A percentile compares a stretch with the other conserved stretches of the same genome.
phyloP scores from a whole-genome alignment of 805 yeast genomes.

The Grigorovia transvaalensis region DNA sequence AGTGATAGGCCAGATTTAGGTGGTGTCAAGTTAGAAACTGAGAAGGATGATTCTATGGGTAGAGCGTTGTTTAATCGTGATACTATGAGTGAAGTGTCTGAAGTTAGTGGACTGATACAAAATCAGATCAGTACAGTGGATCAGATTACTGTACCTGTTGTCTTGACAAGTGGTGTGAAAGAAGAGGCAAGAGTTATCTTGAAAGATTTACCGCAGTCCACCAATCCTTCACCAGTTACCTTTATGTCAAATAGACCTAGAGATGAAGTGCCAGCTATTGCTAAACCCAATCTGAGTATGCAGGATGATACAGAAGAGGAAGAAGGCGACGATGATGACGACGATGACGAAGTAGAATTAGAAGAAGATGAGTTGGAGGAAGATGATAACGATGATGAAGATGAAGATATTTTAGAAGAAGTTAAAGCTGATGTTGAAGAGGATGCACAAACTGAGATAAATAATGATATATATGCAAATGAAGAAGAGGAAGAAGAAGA shows the following conservation, averaged over 20 bases:
- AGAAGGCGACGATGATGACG: constrained; percentile 9
- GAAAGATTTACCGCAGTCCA: too few species aligned
- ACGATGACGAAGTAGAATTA: background rate
- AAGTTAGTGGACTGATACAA: too few species aligned
- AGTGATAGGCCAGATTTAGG: constrained; percentile 2
- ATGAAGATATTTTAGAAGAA: constrained; percentile 7
- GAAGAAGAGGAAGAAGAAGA: constrained; percentile 2
- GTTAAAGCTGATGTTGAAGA: constrained; percentile 8
- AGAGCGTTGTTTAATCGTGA: too few species aligned
- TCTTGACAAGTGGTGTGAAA: background rate
- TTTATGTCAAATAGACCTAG: constrained; percentile 1
- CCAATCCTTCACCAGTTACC: too few species aligned
- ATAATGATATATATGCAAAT: constrained; percentile 4
- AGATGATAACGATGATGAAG: background rate
- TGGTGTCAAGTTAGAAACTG: constrained; percentile 8
- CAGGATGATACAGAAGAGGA: constrained; percentile 3
- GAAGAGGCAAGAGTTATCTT: constrained; percentile 4
- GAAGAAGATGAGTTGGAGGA: background rate
- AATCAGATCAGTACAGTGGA: background rate
- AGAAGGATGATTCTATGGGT: background rate
- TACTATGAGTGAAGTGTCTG: too few species aligned
- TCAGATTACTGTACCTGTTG: background rate
- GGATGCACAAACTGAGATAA: background rate
- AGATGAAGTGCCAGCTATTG: constrained; percentile 9
- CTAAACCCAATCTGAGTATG: background rate